phyloP scores from a whole-genome alignment of 352 stramenopile genomes.

The Phytophthora chlamydospora region DNA sequence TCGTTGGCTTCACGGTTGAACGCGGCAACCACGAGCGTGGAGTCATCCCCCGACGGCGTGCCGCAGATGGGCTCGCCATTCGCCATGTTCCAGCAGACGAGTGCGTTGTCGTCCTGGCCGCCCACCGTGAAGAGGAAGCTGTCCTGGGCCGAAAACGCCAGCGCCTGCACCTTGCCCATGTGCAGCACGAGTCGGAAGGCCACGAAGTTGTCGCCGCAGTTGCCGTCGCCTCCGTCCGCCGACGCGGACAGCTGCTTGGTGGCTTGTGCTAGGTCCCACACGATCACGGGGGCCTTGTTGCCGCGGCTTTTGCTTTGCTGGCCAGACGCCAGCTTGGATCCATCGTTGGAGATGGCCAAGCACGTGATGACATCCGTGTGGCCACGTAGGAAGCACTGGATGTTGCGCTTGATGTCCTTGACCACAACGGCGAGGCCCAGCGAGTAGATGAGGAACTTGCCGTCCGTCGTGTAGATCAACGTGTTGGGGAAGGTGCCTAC shows the following conservation, averaged over 20 bases:
- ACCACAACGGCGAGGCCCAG: constrained; percentile 87
- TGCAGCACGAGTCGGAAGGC: constrained; percentile 94
- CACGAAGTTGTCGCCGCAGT: constrained; percentile 48
- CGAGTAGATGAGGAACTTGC: constrained; percentile 86
- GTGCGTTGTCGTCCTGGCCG: constrained; percentile 96
- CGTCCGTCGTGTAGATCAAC: constrained; percentile 81
- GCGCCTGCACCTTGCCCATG: constrained; percentile 93
- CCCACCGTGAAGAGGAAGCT: constrained; percentile 93
- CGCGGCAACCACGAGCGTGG: constrained; percentile 86
- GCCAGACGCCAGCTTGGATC: constrained; percentile 86
- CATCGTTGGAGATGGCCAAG: constrained; percentile 92
- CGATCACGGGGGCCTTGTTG: constrained; percentile 94
- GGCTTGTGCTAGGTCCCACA: constrained; percentile 94
- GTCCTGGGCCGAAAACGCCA: constrained; percentile 91
- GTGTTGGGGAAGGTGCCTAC: constrained; percentile 69
- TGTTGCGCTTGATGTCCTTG: constrained; percentile 75
- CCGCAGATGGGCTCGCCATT: constrained; percentile 92
- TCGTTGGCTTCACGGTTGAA: constrained; percentile 88
- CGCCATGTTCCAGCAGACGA: constrained; percentile 96
- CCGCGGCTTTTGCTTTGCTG: constrained; percentile 93
- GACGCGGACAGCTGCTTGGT: constrained; percentile 70
- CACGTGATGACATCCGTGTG: constrained; percentile 94
- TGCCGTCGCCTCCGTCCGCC: constrained; percentile 60
- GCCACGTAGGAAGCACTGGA: constrained; percentile 91
- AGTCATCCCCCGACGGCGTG: constrained; percentile 93